phyloP scores from a whole-genome alignment of 2,329 filamentous ascomycete species.

The Ophiosphaerella narmari region DNA sequence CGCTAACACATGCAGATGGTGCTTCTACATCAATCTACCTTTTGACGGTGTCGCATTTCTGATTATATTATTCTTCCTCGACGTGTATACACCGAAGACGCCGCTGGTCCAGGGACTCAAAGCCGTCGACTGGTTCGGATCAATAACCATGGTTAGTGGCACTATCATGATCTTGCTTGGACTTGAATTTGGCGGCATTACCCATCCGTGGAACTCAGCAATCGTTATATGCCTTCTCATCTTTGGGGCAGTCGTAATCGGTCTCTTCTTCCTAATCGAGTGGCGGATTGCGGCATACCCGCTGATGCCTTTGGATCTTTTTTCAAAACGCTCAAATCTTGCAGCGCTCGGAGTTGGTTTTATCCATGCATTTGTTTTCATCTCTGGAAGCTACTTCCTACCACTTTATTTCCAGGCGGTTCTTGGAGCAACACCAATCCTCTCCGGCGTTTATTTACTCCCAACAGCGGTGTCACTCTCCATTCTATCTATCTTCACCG shows the following conservation, averaged over 20 bases:
- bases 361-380: conserved; percentile 77
- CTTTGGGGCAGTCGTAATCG: conserved; percentile 68
- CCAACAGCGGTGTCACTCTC: conserved; percentile 72
- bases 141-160: conserved; percentile 70
- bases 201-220: conserved; percentile 74
- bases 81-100: conserved; percentile 70
- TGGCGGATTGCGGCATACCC: conserved; percentile 75
- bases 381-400: conserved; percentile 77
- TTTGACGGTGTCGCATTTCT: conserved; percentile 64
- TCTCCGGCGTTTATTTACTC: conserved; percentile 75
- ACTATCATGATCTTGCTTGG: conserved; percentile 87
- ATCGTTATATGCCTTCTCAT: conserved; percentile 78
- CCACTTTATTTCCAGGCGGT: conserved; percentile 85
- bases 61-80: conserved; percentile 63
- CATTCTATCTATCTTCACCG: conserved; percentile 62
- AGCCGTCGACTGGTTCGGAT: conserved; percentile 70
- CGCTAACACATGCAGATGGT: conserved; percentile 39
- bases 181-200: conserved; percentile 79
- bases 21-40: conserved; percentile 67
- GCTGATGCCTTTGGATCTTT: conserved; percentile 75
- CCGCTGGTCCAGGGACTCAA: conserved; percentile 65
- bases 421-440: conserved; percentile 68
- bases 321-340: conserved; percentile 68
- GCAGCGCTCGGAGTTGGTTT: conserved; percentile 70
- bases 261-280: conserved; percentile 73